Evolutionary conservation across 2,329 filamentous ascomycete genomes (phyloP).

Genomic region (Aspergillus sp.): DNA sequence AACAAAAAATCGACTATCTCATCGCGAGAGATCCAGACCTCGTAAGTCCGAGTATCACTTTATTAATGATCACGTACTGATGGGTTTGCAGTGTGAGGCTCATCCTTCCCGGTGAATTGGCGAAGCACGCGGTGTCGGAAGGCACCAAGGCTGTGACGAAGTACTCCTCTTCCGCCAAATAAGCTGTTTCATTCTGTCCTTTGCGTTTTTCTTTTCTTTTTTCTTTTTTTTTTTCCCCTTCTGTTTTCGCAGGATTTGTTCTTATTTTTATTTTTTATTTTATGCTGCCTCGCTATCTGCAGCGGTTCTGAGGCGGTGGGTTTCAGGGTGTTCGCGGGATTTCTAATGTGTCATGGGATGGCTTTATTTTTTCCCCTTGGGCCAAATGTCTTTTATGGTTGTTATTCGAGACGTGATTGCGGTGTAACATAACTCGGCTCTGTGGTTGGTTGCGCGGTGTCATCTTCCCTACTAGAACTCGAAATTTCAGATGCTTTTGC

Average conservation of each 20-base stretch:
- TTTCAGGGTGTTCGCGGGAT: constrained; percentile 19
- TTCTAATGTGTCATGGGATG: constrained; percentile 47
- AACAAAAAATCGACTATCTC: constrained; percentile 99
- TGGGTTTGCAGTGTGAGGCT: constrained; percentile 65
- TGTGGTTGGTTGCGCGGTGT: constrained; percentile 28
- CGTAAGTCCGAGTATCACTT: constrained; percentile 45
- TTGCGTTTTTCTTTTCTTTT: constrained; percentile 48
- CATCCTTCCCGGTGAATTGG: constrained; percentile 96
- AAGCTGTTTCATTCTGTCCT: constrained; percentile 57
- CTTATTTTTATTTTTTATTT: constrained; percentile 23
- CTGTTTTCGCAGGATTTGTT: constrained; percentile 29
- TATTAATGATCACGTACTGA: constrained; percentile 18
- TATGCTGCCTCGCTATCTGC: constrained; percentile 36
- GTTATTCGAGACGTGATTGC: constrained; percentile 38
- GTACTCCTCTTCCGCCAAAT: constrained; percentile 99
- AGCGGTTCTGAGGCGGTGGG: background rate
- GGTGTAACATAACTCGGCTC: constrained; percentile 44
- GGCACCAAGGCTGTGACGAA: constrained; percentile 99
- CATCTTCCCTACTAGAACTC: constrained; percentile 30
- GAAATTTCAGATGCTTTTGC: constrained; percentile 19
- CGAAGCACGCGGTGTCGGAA: constrained; percentile 99
- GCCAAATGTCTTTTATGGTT: constrained; percentile 39
- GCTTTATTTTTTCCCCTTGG: constrained; percentile 37
- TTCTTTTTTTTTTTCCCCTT: constrained; percentile 48
- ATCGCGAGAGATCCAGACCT: constrained; percentile 98